These are phyloP conservation scores for Botryosphaeria dothidea DNA, from an alignment of 2,329 filamentous ascomycete genomes.

Conservation along the genomic window DNA sequence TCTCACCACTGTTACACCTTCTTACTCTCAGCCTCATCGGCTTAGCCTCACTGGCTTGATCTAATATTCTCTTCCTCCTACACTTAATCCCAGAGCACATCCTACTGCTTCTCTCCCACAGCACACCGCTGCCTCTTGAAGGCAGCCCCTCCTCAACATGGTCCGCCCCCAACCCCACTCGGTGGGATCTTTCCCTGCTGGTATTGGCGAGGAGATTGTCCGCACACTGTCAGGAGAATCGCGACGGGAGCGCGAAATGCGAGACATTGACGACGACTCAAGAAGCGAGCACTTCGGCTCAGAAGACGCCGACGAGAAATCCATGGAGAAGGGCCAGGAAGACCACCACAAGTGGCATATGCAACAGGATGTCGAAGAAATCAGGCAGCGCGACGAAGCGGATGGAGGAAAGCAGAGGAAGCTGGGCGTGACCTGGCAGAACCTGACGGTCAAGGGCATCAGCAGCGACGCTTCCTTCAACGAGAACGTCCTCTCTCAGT, in stretches of 20 bases:
- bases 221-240: conserved; percentile 6
- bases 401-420: conserved; percentile 8
- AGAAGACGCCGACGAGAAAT: conserved; percentile 10
- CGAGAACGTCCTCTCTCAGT: conserved; percentile 21
- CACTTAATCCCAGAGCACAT: not conserved
- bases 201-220: conserved; percentile 12
- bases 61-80: too few species aligned
- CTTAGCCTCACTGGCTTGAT: not conserved
- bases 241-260: not conserved
- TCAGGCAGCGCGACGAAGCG: conserved; percentile 1
- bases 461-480: conserved; percentile 17
- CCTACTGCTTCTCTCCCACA: not conserved
- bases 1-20: not conserved
- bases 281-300: conserved; percentile 14
- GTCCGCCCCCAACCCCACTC: not conserved
- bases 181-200: not conserved
- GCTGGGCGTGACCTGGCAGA: conserved; percentile 17
- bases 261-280: conserved; percentile 7
- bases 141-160: not conserved
- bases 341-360: conserved; percentile 5
- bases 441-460: conserved; percentile 18
- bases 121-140: not conserved
- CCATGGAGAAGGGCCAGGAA: not conserved
- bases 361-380: not conserved
- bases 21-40: not conserved